Evolutionary conservation across 1,284 basidiomycete genomes (phyloP).

Genomic region (Puccinia brachypodii): DNA sequence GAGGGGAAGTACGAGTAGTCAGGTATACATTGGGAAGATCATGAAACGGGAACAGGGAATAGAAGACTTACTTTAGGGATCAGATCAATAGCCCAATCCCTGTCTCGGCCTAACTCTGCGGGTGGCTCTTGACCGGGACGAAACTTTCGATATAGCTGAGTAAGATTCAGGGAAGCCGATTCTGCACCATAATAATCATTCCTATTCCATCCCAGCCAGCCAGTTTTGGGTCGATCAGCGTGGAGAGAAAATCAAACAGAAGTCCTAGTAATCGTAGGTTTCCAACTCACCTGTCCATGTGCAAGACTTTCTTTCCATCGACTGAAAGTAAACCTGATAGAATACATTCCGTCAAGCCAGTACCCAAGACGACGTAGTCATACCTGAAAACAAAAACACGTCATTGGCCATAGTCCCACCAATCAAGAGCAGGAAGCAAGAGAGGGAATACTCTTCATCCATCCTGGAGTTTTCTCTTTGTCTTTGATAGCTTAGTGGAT

Average conservation of each 20-base stretch:
- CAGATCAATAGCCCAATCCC: constrained; percentile 93
- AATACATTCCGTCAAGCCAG: constrained; percentile 97
- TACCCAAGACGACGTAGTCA: constrained; percentile 64
- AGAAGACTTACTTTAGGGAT: constrained; percentile 61
- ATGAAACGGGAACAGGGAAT: neutral
- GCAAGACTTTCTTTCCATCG: constrained; percentile 98
- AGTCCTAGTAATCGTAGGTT: neutral
- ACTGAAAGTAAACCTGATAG: constrained; percentile 94
- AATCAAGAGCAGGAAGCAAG: neutral
- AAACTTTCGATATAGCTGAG: constrained; percentile 98
- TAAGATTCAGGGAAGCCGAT: constrained; percentile 93
- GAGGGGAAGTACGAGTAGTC: constrained; percentile 55
- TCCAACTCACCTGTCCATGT: constrained; percentile 76
- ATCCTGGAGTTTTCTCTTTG: neutral
- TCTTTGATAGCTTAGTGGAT: neutral
- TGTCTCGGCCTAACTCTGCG: constrained; percentile 80
- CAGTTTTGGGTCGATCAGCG: constrained; percentile 1
- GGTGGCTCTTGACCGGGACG: constrained; percentile 60
- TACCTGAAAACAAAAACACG: constrained; percentile 17
- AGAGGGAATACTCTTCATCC: constrained; percentile 35
- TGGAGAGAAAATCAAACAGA: neutral
- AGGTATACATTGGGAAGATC: neutral
- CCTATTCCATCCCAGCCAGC: constrained; percentile 56
- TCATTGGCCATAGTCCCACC: neutral
- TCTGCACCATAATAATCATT: constrained; percentile 99